These are phyloP conservation scores for Cornus controversa DNA, from an alignment of 148 eudicot genomes.

Conservation along the genomic window DNA sequence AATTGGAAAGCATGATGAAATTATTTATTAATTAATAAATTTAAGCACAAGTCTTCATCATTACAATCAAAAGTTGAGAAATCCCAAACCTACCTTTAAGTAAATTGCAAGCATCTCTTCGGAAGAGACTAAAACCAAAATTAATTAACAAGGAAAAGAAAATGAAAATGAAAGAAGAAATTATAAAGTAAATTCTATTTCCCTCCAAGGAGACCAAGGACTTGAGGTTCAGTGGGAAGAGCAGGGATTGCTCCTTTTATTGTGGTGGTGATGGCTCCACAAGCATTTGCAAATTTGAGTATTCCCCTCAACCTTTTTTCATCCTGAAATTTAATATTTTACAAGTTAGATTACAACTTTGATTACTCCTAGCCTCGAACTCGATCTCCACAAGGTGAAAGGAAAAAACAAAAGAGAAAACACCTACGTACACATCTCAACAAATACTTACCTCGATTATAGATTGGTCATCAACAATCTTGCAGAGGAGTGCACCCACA, in stretches of 20 bases:
- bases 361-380: no score
- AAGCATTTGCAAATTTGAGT: conserved; percentile 60
- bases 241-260: conserved; percentile 87
- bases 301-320: conserved; percentile 55
- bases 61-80: background rate
- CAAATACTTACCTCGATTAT: conserved; percentile 46
- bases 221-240: conserved; percentile 59
- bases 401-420: background rate
- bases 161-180: background rate
- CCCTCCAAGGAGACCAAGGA: conserved; percentile 31
- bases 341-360: no score
- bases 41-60: background rate
- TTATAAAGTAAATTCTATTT: background rate
- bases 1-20: background rate
- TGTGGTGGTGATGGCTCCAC: conserved; percentile 82
- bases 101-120: background rate
- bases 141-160: no score
- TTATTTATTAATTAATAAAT: no score
- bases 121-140: background rate
- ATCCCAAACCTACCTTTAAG: background rate
- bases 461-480: conserved; percentile 65
- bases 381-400: no score
- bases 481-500: conserved; percentile 64
- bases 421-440: no score
- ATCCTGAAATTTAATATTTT: conserved; percentile 51